Evolutionary conservation across 1,284 basidiomycete genomes (phyloP).

Genomic region (Bondarzewia mesenterica): DNA sequence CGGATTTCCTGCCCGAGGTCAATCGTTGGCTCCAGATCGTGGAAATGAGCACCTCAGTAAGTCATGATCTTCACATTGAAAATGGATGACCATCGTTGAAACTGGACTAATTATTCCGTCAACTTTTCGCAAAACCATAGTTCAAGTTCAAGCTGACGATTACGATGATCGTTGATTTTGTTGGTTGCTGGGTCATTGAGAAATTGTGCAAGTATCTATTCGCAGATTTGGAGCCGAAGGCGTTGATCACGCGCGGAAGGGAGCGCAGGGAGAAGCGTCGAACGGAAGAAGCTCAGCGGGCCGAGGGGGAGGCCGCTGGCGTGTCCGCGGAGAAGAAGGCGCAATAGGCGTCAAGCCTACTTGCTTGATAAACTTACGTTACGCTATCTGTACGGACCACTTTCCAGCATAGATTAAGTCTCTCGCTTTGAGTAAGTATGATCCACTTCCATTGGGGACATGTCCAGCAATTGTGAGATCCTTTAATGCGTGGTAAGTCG

Average conservation of each 20-base stretch:
- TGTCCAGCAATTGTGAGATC: too few species aligned
- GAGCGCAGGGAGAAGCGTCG: conserved; percentile 55
- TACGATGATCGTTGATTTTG: conserved; percentile 86
- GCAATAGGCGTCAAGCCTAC: conserved; percentile 9
- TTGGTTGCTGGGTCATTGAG: conserved; percentile 83
- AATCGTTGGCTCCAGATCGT: conserved; percentile 97
- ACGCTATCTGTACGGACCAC: background rate
- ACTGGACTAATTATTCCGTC: background rate
- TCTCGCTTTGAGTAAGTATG: too few species aligned
- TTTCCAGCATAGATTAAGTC: background rate
- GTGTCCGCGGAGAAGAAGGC: conserved; percentile 11
- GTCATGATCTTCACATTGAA: conserved; percentile 22
- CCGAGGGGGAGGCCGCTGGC: conserved; percentile 2
- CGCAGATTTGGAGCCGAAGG: conserved; percentile 81
- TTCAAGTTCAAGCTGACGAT: conserved; percentile 75
- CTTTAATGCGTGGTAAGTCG: too few species aligned
- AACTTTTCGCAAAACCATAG: conserved; percentile 26
- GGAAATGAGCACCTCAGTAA: conserved; percentile 73
- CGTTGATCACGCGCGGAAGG: conserved; percentile 77
- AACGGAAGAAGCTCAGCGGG: conserved; percentile 8
- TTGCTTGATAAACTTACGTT: too few species aligned
- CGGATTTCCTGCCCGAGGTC: conserved; percentile 91
- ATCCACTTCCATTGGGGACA: too few species aligned
- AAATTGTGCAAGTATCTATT: conserved; percentile 80
- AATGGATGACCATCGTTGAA: too few species aligned